These are phyloP conservation scores for Coemansia sp. DNA, from an alignment of 192 early-diverging fungal species.

Conservation along the genomic window DNA sequence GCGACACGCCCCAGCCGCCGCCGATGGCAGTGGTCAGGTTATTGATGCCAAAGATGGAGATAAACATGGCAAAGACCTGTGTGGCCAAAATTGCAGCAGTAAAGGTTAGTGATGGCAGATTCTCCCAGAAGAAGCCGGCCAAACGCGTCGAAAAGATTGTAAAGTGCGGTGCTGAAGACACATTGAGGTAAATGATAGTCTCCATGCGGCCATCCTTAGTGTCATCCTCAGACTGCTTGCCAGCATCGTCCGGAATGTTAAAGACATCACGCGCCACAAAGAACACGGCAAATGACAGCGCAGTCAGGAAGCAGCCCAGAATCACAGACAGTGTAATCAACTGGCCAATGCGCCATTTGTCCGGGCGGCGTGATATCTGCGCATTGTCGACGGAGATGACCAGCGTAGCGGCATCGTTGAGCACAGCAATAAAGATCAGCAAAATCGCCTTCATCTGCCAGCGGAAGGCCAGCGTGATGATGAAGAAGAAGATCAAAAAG, in stretches of 20 bases:
- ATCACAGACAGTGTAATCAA: slow-evolving; percentile 78
- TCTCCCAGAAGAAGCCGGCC: slow-evolving; percentile 84
- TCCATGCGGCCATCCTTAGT: slow-evolving; percentile 58
- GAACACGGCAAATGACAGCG: slow-evolving; percentile 79
- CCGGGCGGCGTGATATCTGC: slow-evolving; percentile 81
- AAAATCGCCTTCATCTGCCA: slow-evolving; percentile 79
- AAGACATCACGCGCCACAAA: slow-evolving; percentile 72
- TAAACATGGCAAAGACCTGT: slow-evolving; percentile 86
- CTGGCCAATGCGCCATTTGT: slow-evolving; percentile 96
- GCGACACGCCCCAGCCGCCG: slow-evolving; percentile 68
- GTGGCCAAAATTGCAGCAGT: slow-evolving; percentile 81
- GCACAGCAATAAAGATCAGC: slow-evolving; percentile 85
- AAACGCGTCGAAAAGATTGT: slow-evolving; percentile 93
- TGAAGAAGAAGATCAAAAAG: slow-evolving; percentile 95
- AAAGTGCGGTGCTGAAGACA: slow-evolving; percentile 89
- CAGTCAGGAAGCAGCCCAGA: slow-evolving; percentile 72
- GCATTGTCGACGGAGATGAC: slow-evolving; percentile 95
- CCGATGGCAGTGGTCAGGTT: slow-evolving; percentile 64
- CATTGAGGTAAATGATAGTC: slow-evolving; percentile 92
- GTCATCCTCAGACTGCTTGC: slow-evolving; percentile 48
- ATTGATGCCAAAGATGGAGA: slow-evolving; percentile 71
- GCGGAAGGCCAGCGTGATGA: slow-evolving; percentile 75
- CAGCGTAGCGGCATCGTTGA: slow-evolving; percentile 89
- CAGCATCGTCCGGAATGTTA: slow-evolving; percentile 51
- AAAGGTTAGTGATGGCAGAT: slow-evolving; percentile 78